Evolutionary conservation across 1,284 basidiomycete genomes (phyloP).

Genomic region (Tilletia caries): DNA sequence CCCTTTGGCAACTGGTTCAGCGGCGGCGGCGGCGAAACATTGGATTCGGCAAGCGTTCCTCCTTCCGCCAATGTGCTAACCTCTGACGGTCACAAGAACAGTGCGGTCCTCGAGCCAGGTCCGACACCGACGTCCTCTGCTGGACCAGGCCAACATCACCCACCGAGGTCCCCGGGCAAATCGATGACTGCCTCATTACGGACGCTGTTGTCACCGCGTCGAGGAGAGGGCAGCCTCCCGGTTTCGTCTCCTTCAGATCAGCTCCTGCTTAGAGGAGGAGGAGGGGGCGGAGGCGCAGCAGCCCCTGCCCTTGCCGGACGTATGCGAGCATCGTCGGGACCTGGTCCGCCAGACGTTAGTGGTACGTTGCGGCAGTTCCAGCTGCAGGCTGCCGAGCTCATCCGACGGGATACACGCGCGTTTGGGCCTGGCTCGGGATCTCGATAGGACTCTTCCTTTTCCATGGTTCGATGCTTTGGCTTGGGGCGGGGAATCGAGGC

Average conservation of each 20-base stretch:
- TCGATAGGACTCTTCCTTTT: too few relatives aligned
- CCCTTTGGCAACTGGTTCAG: not conserved
- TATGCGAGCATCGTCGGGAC: not conserved
- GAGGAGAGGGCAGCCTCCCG: too few relatives aligned
- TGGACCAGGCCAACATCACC: not conserved
- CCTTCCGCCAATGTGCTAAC: too few relatives aligned
- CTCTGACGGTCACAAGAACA: not conserved
- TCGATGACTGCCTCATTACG: not conserved
- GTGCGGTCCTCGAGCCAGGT: not conserved
- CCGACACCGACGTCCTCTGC: constrained; percentile 1
- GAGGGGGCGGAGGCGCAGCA: too few relatives aligned
- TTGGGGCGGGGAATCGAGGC: too few relatives aligned
- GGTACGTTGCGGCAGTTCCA: not conserved
- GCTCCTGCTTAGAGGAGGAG: too few relatives aligned
- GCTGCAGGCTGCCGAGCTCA: constrained; percentile 8
- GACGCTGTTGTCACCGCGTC: not conserved
- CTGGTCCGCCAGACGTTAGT: not conserved
- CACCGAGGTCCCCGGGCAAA: not conserved
- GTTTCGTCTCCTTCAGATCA: too few relatives aligned
- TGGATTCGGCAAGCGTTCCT: too few relatives aligned
- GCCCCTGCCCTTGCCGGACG: too few relatives aligned
- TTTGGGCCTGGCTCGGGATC: not conserved
- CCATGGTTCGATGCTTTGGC: too few relatives aligned
- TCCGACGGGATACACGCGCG: not conserved
- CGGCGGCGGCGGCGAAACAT: too few relatives aligned